Evolutionary conservation across 176 grass and related monocot species (phyloP), one percentile per base, ranked within the genome.

Genomic region (Musa itinerans): DNA sequence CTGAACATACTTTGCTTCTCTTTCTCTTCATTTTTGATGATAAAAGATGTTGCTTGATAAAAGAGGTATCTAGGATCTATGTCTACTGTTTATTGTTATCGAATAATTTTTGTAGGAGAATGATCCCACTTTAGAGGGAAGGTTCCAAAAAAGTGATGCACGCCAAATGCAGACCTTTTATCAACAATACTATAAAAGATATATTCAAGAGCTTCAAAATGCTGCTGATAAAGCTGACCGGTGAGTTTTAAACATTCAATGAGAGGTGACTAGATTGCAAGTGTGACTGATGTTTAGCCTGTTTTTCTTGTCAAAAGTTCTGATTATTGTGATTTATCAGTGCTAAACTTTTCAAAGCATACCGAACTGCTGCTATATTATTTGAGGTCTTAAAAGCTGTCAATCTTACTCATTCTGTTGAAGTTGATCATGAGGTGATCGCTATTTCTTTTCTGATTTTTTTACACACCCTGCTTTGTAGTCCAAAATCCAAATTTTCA

Each of bases 341-440:
- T 78, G 73, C 86, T 15, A 84, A 91, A 81, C 80, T 98, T 80
- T 91, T 84, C 63, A 93, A 98, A 81, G 94, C 90, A 73, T 98
- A 98, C 68, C 94, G 93, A 82, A 98, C 90, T 58, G 94, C 94
- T 78, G 71, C 71, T 68, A 86, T 98, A 79, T 76, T 98, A 20
- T 98, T 98, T 83, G 94, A 98, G 81, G 94, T 98, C 51, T 91
- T 98, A 82, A 83, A 80, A 80, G 90, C 94, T 56, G 90, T 98
- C 74, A 98, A 92, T 87, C 78, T 89, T 67, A 83, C 79, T 29
- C 81, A 93, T 71, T 67, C 88, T 73, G 83, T 93, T 81, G 86
- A 98, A 87, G 86, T 98, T 77, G 94, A 98, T 71, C 80, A 91
- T 78, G 90, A 93, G 94, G 94, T 91, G 81, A 70, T 68, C 79